Base-by-base conservation (phyloP, 192 early-diverging fungal species). In the Backusella parvicylindrica region DNA sequence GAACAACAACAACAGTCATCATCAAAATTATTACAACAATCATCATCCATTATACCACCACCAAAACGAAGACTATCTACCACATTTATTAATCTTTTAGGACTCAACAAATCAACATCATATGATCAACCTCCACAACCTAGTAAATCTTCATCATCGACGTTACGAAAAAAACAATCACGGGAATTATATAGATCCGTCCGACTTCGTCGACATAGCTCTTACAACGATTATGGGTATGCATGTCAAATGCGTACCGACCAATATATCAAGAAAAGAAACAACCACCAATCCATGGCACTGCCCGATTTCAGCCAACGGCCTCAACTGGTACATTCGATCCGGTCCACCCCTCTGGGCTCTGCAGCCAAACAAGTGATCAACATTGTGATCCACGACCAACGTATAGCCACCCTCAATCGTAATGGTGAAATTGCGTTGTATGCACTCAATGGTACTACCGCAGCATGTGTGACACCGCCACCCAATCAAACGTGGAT, bases 221-320 rank as follows among this genome's bases (percentile, higher is more conserved):
- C 79, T 15, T 81, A 81, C 49, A 81, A 81, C 38, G 75, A 81
- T 36, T 81, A 77, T 74, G 79, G 79, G 4, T 81, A 76, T 47
- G 75, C 75, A 4, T 81, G 79, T 70, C 75, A 73, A 38, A 70
- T 68, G 32, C 71, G 70, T 3, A 81, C 79, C 13, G 75, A 66
- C 5, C 71, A 81, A 18, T 81, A 81, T 53, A 63, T 81, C 5
- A 70, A 71, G 69, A 50, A 73, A 26, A 16, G 40, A 47, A 53
- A 11, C 11, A 74, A 23, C 7, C 50, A 21, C 50, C 32, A 41
- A 15, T 18, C 63, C 6, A 21, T 49, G 4, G 40, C 64, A 6
- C 31, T 35, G 16, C 72, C 72, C 0, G 64, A 78, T 26, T 74
- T 73, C 13, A 38, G 50, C 0, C 47, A 72, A 13, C 49, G 67